A percentile compares a stretch with the other conserved stretches of the same genome.
Evolutionary conservation across 2,329 filamentous ascomycete genomes (phyloP).

Genomic region (Ophiosphaerella herpotricha): DNA sequence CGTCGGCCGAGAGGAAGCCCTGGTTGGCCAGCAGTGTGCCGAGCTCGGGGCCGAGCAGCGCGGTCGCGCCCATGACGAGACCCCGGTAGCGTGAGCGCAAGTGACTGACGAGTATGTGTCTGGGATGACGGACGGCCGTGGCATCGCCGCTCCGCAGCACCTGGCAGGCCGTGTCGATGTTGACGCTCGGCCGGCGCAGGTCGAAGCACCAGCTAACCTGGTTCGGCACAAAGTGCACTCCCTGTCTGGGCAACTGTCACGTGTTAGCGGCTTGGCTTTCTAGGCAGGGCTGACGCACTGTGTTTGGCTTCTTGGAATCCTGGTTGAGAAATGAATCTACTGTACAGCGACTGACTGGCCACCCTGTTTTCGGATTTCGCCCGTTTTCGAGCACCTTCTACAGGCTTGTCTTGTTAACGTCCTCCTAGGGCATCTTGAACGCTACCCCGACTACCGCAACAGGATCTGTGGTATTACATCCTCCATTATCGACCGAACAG

Average conservation of each 20-base stretch:
- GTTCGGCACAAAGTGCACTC: conserved; percentile 17
- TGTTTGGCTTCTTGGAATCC: not conserved
- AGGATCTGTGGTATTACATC: too few relatives aligned
- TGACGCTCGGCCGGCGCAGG: conserved; percentile 18
- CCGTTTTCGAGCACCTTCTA: conserved; percentile 13
- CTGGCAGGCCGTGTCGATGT: conserved; percentile 26
- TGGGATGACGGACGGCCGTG: not conserved
- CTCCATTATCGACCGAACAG: too few relatives aligned
- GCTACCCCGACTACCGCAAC: conserved; percentile 13
- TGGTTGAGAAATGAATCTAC: too few relatives aligned
- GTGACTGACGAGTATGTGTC: conserved; percentile 1
- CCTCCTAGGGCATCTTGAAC: conserved; percentile 13
- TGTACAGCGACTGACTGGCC: conserved; percentile 4
- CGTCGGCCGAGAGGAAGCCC: conserved; percentile 17
- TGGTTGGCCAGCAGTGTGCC: conserved; percentile 1
- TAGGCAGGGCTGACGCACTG: not conserved
- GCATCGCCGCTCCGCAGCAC: conserved; percentile 1
- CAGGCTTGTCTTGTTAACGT: not conserved
- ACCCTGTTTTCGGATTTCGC: conserved; percentile 5
- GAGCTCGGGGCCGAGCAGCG: not conserved
- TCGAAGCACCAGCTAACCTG: conserved; percentile 25
- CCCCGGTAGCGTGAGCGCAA: not conserved
- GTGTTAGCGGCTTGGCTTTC: not conserved
- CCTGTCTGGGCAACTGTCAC: not conserved
- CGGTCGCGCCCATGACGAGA: not conserved